Evolutionary conservation across 768 basidiomycete genomes (phyloP).

Genomic region (Calocybe gangraenosa): DNA sequence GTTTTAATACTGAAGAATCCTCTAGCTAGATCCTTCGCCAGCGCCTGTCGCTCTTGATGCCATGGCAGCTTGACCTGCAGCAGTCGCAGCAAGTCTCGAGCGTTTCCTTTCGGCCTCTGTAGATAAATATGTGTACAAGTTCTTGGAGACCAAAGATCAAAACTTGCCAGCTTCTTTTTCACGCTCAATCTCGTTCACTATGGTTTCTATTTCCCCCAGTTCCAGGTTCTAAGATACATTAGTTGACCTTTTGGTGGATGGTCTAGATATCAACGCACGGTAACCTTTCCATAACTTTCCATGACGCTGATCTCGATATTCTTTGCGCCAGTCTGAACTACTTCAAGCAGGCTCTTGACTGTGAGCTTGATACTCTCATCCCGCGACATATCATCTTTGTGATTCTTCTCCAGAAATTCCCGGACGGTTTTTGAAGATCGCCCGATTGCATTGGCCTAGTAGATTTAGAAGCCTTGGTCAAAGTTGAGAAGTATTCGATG

Average conservation of each 20-base stretch:
- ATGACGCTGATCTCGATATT: slow-evolving; percentile 99
- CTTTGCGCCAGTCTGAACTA: slow-evolving; percentile 99
- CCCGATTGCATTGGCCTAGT: slow-evolving; percentile 95
- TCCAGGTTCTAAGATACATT: slow-evolving; percentile 65
- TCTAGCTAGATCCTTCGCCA: slow-evolving; percentile 26
- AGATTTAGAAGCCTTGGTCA: too few relatives aligned
- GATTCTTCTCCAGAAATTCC: slow-evolving; percentile 98
- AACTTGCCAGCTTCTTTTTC: slow-evolving; percentile 92
- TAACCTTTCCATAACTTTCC: slow-evolving; percentile 92
- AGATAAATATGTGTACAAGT: slow-evolving; percentile 1
- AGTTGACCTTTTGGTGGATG: slow-evolving; percentile 10
- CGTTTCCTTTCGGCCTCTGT: slow-evolving; percentile 95
- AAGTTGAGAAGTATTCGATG: too few relatives aligned
- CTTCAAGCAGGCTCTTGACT: slow-evolving; percentile 92
- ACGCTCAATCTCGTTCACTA: slow-evolving; percentile 89
- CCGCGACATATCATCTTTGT: slow-evolving; percentile 83
- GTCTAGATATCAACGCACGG: slow-evolving; percentile 66
- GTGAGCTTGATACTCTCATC: slow-evolving; percentile 94
- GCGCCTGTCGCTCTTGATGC: slow-evolving; percentile 44
- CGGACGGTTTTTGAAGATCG: slow-evolving; percentile 97
- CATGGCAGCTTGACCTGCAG: slow-evolving; percentile 90
- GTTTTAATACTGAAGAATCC: too few relatives aligned
- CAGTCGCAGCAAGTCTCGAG: slow-evolving; percentile 84
- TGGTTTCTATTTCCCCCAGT: slow-evolving; percentile 82
- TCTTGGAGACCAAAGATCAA: neutral